Percentiles rank a stretch among this genome's conserved stretches.
These are phyloP conservation scores for Hortiboletus flavorubellus DNA, from an alignment of 768 basidiomycete genomes.

Conservation along the genomic window DNA sequence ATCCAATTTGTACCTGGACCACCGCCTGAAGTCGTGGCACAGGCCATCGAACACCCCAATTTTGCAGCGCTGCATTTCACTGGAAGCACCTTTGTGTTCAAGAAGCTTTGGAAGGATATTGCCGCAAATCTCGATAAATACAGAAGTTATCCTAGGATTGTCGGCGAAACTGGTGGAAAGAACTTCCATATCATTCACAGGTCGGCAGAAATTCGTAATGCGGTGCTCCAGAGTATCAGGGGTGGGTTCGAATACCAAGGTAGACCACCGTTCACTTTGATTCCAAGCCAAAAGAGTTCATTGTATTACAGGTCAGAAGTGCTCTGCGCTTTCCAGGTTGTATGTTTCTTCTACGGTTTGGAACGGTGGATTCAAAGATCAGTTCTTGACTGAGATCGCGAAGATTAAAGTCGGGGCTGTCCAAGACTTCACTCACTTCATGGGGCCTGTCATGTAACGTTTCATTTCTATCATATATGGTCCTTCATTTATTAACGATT, in stretches of 20 bases:
- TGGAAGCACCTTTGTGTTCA: slow-evolving; percentile 92
- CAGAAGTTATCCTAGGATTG: slow-evolving; percentile 87
- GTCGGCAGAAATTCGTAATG: slow-evolving; percentile 82
- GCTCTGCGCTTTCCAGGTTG: slow-evolving; percentile 87
- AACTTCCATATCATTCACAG: slow-evolving; percentile 95
- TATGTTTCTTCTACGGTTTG: slow-evolving; percentile 90
- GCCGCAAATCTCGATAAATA: slow-evolving; percentile 85
- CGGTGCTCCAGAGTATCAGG: slow-evolving; percentile 85
- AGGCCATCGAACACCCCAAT: slow-evolving; percentile 70
- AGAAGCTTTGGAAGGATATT: slow-evolving; percentile 95
- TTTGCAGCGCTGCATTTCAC: slow-evolving; percentile 97
- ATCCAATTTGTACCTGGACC: slow-evolving; percentile 97
- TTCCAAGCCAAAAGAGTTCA: not conserved
- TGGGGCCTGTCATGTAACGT: slow-evolving; percentile 92
- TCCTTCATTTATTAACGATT: not conserved
- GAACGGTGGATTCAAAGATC: slow-evolving; percentile 82
- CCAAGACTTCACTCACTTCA: slow-evolving; percentile 77
- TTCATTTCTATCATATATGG: not conserved
- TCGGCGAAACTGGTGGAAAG: slow-evolving; percentile 98
- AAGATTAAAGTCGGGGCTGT: slow-evolving; percentile 85
- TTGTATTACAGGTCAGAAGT: slow-evolving; percentile 75
- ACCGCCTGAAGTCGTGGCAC: slow-evolving; percentile 78
- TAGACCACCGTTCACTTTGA: slow-evolving; percentile 21
- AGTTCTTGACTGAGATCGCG: slow-evolving; percentile 66
- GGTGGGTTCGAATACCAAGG: slow-evolving; percentile 97